phyloP scores from a whole-genome alignment of 495 filamentous ascomycete genomes.

The Oleoguttula mirabilis region DNA sequence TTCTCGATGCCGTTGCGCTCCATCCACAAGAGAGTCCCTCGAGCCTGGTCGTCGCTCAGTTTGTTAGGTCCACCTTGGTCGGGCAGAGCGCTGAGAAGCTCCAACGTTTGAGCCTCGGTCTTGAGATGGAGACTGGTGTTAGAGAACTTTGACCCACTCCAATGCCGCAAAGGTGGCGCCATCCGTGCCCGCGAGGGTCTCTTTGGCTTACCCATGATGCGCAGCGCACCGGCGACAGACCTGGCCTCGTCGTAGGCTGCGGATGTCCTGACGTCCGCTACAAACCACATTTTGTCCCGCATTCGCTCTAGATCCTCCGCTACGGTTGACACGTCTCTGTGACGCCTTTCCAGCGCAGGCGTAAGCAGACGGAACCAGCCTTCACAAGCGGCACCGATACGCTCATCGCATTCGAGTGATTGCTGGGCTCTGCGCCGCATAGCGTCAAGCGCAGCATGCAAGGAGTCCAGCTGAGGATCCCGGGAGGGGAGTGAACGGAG shows the following conservation, averaged over 20 bases:
- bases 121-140: conserved; percentile 62
- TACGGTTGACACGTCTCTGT: too few relatives aligned
- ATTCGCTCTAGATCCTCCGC: conserved; percentile 25
- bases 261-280: conserved; percentile 89
- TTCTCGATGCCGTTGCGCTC: conserved; percentile 74
- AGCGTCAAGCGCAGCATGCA: too few relatives aligned
- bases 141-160: conserved; percentile 39
- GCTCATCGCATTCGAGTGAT: too few relatives aligned
- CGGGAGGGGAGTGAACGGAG: conserved; percentile 47
- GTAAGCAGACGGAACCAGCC: too few relatives aligned
- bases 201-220: conserved; percentile 68
- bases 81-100: conserved; percentile 68
- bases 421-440: too few relatives aligned
- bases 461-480: too few relatives aligned
- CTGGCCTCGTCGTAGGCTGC: conserved; percentile 79
- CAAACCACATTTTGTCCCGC: conserved; percentile 97
- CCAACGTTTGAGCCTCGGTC: conserved; percentile 76
- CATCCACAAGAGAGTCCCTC: conserved; percentile 75
- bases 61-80: conserved; percentile 89
- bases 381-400: too few relatives aligned
- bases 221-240: conserved; percentile 74
- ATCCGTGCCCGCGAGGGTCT: conserved; percentile 30
- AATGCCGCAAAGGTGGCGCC: conserved; percentile 10
- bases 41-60: conserved; percentile 88
- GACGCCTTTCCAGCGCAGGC: too few relatives aligned